Evolutionary conservation across 139 green algal species (phyloP).

Genomic region (Picochlorum sp.): DNA sequence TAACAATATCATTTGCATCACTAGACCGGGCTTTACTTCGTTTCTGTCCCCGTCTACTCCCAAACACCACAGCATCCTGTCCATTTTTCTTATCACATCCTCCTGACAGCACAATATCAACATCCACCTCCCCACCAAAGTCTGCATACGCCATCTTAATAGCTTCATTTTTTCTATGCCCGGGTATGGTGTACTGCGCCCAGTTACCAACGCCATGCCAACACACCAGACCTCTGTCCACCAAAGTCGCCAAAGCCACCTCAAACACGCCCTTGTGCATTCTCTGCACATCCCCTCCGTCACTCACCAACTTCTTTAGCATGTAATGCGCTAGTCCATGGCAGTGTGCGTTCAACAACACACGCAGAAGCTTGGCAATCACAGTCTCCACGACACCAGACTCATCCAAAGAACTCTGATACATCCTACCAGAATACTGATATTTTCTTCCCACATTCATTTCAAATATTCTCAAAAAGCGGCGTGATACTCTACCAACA

Average conservation of each 20-base stretch:
- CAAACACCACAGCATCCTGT: not conserved
- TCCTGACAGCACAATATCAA: not conserved
- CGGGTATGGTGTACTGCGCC: slow-evolving; percentile 9
- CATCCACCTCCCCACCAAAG: slow-evolving; percentile 8
- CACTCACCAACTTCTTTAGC: not conserved
- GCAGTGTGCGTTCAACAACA: not conserved
- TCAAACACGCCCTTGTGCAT: slow-evolving; percentile 21
- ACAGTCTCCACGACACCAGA: no score
- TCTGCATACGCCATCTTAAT: slow-evolving; percentile 18
- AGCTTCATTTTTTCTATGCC: slow-evolving; percentile 2
- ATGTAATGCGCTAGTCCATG: slow-evolving; percentile 4
- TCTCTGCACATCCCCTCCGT: not conserved
- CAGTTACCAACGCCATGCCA: slow-evolving; percentile 15
- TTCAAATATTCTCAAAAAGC: no score
- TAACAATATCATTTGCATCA: no score
- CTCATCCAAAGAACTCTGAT: no score
- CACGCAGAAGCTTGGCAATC: no score
- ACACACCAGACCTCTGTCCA: slow-evolving; percentile 17
- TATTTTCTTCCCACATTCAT: no score
- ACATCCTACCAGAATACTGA: no score
- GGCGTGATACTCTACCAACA: no score
- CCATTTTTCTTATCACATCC: not conserved
- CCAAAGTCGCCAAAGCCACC: slow-evolving; percentile 9
- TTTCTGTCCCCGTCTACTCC: no score
- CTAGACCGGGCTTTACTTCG: no score